Conservation (phyloP, 192 early-diverging fungal genomes). For the Gamsiella multidivaricata region DNA sequence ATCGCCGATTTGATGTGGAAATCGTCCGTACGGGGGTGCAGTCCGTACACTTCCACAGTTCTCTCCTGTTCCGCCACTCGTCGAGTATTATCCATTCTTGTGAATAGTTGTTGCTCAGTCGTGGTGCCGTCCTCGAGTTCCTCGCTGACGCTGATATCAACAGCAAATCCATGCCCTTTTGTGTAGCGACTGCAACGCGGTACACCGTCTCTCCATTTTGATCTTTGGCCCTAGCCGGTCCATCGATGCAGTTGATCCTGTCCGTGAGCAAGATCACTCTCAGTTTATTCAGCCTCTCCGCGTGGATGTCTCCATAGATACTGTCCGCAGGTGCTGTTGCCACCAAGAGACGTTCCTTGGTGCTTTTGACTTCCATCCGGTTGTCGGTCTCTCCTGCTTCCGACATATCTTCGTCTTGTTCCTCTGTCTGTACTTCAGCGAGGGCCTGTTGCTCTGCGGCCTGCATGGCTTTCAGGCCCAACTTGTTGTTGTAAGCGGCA, state of each 20-base stretch:
- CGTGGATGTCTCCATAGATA: neutral
- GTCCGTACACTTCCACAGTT: conserved; percentile 10
- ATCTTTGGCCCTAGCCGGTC: neutral
- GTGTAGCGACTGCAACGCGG: neutral
- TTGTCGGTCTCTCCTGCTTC: too few relatives aligned
- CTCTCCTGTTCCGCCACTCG: neutral
- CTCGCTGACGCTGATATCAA: neutral
- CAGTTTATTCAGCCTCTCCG: neutral
- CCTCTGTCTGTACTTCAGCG: neutral
- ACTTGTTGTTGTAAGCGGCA: neutral
- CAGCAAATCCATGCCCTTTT: neutral
- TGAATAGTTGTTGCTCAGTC: neutral
- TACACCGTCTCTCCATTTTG: neutral
- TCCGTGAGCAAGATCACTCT: neutral
- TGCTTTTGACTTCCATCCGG: neutral
- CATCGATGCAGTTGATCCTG: neutral
- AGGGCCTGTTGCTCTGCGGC: neutral
- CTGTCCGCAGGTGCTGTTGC: neutral
- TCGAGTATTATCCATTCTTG: conserved; percentile 1
- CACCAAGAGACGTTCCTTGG: neutral
- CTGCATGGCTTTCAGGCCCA: neutral
- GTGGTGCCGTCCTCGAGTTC: neutral
- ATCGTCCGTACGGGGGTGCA: neutral
- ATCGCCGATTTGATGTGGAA: neutral
- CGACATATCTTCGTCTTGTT: neutral